phyloP scores from a whole-genome alignment of 108 stramenopile genomes.

The Nitzschia sp. region DNA sequence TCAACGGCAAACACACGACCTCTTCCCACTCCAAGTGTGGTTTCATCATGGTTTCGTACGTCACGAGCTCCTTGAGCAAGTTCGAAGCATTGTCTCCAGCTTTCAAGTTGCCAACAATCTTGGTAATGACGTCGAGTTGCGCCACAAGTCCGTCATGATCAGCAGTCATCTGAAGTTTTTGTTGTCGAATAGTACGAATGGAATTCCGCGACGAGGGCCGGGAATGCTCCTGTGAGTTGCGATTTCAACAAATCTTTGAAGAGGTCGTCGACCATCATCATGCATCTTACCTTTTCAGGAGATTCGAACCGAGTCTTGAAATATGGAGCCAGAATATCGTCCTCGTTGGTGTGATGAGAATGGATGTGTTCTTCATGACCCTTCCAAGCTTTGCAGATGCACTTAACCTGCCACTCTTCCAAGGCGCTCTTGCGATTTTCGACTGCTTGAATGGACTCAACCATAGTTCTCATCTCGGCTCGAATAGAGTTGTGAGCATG shows the following conservation, averaged over 20 bases:
- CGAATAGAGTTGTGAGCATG: constrained; percentile 50
- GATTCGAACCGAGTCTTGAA: constrained; percentile 36
- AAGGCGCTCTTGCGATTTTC: constrained; percentile 1
- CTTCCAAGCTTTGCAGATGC: constrained; percentile 29
- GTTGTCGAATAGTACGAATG: too few species aligned
- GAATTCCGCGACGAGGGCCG: too few species aligned
- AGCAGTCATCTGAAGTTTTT: constrained; percentile 22
- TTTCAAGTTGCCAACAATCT: constrained; percentile 31
- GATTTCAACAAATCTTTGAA: not conserved
- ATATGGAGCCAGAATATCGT: constrained; percentile 43
- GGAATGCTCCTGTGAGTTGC: too few species aligned
- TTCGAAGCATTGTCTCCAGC: constrained; percentile 19
- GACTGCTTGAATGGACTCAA: constrained; percentile 25
- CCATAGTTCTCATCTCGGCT: constrained; percentile 30
- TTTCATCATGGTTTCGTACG: constrained; percentile 32
- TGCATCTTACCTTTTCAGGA: constrained; percentile 35
- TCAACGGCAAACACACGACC: constrained; percentile 32
- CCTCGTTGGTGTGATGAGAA: constrained; percentile 49
- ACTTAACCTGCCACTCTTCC: constrained; percentile 31
- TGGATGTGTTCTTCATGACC: constrained; percentile 39
- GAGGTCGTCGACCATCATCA: not conserved
- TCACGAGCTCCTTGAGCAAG: constrained; percentile 17
- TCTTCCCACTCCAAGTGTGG: constrained; percentile 57
- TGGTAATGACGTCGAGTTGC: constrained; percentile 27
- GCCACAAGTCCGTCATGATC: constrained; percentile 42